Evolutionary conservation across 139 green algal species (phyloP).

Genomic region (Chlorella sorokiniana): DNA sequence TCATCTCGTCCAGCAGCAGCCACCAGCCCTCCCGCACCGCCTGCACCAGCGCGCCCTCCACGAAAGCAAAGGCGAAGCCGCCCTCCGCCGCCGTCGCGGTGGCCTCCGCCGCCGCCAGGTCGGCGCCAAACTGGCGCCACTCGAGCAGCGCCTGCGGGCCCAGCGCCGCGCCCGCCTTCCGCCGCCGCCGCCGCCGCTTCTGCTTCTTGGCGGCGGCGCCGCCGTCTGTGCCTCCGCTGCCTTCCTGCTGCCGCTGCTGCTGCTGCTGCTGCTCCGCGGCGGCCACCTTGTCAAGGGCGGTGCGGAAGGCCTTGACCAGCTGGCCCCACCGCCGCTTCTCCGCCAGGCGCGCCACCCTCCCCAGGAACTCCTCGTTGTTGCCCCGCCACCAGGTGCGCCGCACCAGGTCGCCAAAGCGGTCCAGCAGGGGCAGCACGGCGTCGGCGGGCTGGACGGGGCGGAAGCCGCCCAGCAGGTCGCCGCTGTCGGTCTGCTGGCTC

Average conservation of each 20-base stretch:
- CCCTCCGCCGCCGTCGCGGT: slow-evolving; percentile 69
- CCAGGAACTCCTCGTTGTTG: slow-evolving; percentile 88
- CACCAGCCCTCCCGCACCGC: slow-evolving; percentile 91
- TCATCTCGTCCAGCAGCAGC: slow-evolving; percentile 98
- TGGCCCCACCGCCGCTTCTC: slow-evolving; percentile 85
- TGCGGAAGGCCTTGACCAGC: slow-evolving; percentile 86
- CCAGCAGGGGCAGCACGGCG: slow-evolving; percentile 74
- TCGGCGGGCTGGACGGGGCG: slow-evolving; percentile 84
- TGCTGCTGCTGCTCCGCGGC: neutral
- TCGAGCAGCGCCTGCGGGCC: slow-evolving; percentile 29
- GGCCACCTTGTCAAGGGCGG: slow-evolving; percentile 65
- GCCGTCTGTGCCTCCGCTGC: neutral
- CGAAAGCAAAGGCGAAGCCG: slow-evolving; percentile 92
- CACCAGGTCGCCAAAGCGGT: slow-evolving; percentile 68
- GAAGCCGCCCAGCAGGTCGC: slow-evolving; percentile 96
- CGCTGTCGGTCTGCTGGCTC: slow-evolving; percentile 95
- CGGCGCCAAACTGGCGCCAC: slow-evolving; percentile 74
- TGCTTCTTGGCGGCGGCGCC: neutral
- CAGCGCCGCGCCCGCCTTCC: neutral
- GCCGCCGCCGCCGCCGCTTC: neutral
- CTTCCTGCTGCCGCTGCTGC: neutral
- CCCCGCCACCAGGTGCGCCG: slow-evolving; percentile 61
- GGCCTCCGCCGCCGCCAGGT: slow-evolving; percentile 75
- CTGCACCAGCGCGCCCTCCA: slow-evolving; percentile 90
- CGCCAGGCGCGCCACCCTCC: slow-evolving; percentile 67